Percentiles rank a stretch among this genome's conserved stretches.
Evolutionary conservation across 2,329 filamentous ascomycete species (phyloP).

Genomic region (Cercospora sesami): DNA sequence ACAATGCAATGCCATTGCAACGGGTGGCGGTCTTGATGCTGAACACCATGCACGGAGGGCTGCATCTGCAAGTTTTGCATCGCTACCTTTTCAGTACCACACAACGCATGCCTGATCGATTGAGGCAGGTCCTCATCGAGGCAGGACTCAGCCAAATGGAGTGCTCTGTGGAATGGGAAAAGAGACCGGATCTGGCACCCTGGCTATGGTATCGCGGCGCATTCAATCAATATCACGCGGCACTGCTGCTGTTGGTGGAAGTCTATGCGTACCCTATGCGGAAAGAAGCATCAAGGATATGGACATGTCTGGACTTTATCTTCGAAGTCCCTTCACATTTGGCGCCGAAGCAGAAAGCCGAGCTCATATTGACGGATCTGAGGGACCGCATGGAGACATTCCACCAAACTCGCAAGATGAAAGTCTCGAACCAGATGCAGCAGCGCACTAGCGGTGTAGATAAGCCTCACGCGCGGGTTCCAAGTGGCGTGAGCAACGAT

Average conservation of each 20-base stretch:
- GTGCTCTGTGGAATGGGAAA: constrained; percentile 57
- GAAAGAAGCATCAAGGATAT: constrained; percentile 64
- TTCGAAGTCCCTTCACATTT: constrained; percentile 61
- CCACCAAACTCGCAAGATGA: constrained; percentile 56
- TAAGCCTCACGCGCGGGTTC: not conserved
- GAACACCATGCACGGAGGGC: constrained; percentile 61
- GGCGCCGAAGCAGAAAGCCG: constrained; percentile 58
- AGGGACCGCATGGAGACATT: constrained; percentile 62
- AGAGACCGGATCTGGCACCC: constrained; percentile 51
- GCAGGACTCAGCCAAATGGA: constrained; percentile 59
- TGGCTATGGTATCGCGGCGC: constrained; percentile 73
- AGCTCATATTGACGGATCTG: constrained; percentile 63
- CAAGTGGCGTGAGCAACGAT: constrained; percentile 3
- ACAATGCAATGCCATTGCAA: constrained; percentile 61
- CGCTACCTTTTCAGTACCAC: constrained; percentile 59
- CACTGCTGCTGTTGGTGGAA: constrained; percentile 68
- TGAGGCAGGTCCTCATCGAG: constrained; percentile 65
- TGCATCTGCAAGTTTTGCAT: constrained; percentile 68
- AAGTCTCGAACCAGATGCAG: constrained; percentile 37
- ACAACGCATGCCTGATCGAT: constrained; percentile 59
- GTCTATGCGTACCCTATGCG: constrained; percentile 60
- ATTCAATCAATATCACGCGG: constrained; percentile 70
- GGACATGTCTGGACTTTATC: constrained; percentile 70
- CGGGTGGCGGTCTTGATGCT: constrained; percentile 64
- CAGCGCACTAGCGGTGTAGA: constrained; percentile 26